Evolutionary conservation across 2,329 filamentous ascomycete species (phyloP), one percentile per base, ranked within the genome.

Genomic region (Alternaria burnsii): DNA sequence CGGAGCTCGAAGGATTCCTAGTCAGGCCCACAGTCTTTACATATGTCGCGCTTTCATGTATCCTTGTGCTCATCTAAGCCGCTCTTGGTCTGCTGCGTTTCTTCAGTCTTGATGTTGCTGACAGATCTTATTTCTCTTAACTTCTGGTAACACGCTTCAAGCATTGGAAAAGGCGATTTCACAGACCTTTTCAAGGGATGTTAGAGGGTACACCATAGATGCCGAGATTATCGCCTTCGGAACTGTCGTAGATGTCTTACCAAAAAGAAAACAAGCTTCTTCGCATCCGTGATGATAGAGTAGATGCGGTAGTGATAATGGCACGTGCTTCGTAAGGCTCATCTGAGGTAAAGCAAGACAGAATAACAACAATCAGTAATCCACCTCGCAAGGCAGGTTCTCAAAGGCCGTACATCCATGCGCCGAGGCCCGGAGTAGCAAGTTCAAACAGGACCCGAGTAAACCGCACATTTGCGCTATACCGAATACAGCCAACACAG

Each of bases 371-470:
- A 8, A 38, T 36, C 9, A 36, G 34, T n/a, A 50, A 42, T 24
- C 40, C 20, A 3, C 16, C 20, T 50, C 32, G 5, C 20, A 38
- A 12, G 30, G 20, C 20, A 50, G 16, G 38, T 36, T 50, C 22
- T 36, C 22, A 9, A 24, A 36, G 20, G 26, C 30, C 46, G 36
- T 38, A 20, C 5, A 36, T 38, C 46, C 20, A 18, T 16, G 32
- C 46, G 36, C 14, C 26, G n/a, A 32, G 46, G 32, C 40, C 20
- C 40, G 1, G 20, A 24, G 20, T 42, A 14, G 40, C 30, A 34
- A 24, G 46, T 12, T n/a, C 20, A 16, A 36, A 24, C 46, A 50
- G 46, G 46, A 50, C 46, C 46, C 30, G 46, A 50, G 46, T 50
- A 50, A 26, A n/a, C 16, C 20, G 46, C 16, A 32, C 32, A 36